Evolutionary conservation across 306 rosid species (phyloP), one percentile per base, ranked within the genome.

Genomic region (Trichosanthes truncata): DNA sequence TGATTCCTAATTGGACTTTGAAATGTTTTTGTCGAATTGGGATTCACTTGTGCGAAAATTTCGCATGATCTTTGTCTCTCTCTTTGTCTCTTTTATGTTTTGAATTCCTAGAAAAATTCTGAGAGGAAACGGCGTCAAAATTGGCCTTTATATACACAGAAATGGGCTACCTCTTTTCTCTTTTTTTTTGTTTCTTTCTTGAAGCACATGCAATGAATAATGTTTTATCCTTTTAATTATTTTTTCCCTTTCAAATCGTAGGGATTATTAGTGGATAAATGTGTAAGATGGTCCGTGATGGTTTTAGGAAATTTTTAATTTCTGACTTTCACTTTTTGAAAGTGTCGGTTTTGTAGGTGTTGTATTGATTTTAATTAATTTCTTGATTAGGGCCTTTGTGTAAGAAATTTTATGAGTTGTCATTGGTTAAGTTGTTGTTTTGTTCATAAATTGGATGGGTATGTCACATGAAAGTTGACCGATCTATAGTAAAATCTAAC

Each of bases 401-500:
- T 63, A 0, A 33, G 71, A 14, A 0, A 38, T 45, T 63, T 63
- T 63, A 35, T 63, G 71, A 33, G 71, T 63, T 63, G 71, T 33
- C 71, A 7, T 35, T 35, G 6, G 17, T 63, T 7, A 63, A 63
- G 17, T 18, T 63, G 66, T 63, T 33, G 25, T 63, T 63, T 63
- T 63, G 25, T 17, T 63, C 7, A 17, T 17, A 35, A 33, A 7
- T 63, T 63, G 71, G 71, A 63, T 33, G 71, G 41, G 33, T 35
- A 35, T 63, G 71, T 63, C 71, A 63, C 71, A 63, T 63, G 71
- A 18, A 63, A 63, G 41, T 63, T 63, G 45, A 62, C 69, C 43
- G 0, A 31, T 15, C n/a, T 7, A 14, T 31, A 62, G 9, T 15
- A 31, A 62, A 6, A 15, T 20, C 0, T 3, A 0, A 15, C 67